Evolutionary conservation across 225 moss, liverwort and hornwort species (phyloP).

Genomic region (Marchantia polymorpha): DNA sequence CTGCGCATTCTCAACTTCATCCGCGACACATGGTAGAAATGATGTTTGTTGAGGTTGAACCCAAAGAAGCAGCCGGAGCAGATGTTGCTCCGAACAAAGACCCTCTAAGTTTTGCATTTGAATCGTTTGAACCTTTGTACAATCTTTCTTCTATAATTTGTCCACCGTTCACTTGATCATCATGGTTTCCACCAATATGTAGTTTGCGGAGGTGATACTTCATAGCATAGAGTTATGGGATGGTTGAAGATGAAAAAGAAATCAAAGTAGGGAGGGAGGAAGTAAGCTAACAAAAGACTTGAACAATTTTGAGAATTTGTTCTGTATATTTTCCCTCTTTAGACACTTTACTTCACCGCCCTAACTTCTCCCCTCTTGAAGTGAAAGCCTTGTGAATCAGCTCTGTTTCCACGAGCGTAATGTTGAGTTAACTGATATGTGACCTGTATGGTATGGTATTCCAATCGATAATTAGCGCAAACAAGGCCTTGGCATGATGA

Average conservation of each 20-base stretch:
- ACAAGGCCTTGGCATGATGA: background rate
- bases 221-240: slow-evolving; percentile 36
- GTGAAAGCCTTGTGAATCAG: background rate
- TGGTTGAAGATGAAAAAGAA: background rate
- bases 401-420: background rate
- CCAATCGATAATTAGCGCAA: background rate
- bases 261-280: background rate
- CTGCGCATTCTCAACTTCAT: slow-evolving; percentile 34
- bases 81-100: slow-evolving; percentile 15
- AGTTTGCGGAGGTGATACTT: slow-evolving; percentile 53
- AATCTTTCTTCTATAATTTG: slow-evolving; percentile 42
- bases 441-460: background rate
- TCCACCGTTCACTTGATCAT: slow-evolving; percentile 41
- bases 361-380: background rate
- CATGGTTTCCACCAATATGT: slow-evolving; percentile 39
- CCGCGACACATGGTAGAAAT: slow-evolving; percentile 16
- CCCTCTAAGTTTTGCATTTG: slow-evolving; percentile 6
- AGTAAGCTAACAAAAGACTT: background rate
- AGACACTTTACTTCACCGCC: background rate
- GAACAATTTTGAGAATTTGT: background rate
- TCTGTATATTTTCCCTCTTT: background rate
- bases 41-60: slow-evolving; percentile 25
- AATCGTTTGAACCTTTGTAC: slow-evolving; percentile 24
- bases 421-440: background rate
- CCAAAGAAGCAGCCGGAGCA: slow-evolving; percentile 20